These are phyloP conservation scores for Chlamydomonas incerta DNA, from an alignment of 139 green algal genomes.

Conservation along the genomic window DNA sequence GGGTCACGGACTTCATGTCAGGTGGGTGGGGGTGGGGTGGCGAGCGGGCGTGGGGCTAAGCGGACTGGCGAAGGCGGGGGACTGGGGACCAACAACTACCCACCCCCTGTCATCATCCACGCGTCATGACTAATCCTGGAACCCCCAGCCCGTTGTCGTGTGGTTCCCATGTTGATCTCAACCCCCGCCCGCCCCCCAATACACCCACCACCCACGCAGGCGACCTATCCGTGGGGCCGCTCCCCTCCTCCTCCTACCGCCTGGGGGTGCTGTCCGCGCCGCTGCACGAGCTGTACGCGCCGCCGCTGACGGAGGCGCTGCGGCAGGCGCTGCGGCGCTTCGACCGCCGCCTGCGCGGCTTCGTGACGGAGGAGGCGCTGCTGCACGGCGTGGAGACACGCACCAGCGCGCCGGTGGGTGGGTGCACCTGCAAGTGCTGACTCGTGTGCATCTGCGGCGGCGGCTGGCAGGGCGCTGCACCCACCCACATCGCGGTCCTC, in stretches of 20 bases:
- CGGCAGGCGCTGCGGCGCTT: constrained; percentile 66
- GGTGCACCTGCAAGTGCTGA: no score
- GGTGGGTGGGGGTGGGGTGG: constrained; percentile 15
- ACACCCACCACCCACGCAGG: no score
- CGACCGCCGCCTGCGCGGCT: constrained; percentile 67
- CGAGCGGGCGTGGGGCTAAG: neutral
- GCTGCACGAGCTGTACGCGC: constrained; percentile 81
- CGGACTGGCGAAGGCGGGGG: neutral
- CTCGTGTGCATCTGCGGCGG: no score
- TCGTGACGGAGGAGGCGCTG: constrained; percentile 54
- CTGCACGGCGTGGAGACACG: constrained; percentile 86
- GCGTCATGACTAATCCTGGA: no score
- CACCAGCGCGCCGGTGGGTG: constrained; percentile 78
- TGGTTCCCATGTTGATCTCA: no score
- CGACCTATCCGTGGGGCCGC: constrained; percentile 7
- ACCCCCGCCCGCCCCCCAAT: no score
- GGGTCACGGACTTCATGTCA: constrained; percentile 79
- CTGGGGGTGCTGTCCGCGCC: constrained; percentile 71
- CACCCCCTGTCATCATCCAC: no score
- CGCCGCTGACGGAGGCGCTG: constrained; percentile 63
- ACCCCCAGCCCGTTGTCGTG: neutral
- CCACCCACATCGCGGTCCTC: no score
- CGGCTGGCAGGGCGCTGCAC: no score
- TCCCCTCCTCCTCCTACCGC: constrained; percentile 82
- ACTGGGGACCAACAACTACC: no score